Base-by-base conservation (phyloP, 2,329 filamentous ascomycete genomes). In the Fusarium gaditjirri region DNA sequence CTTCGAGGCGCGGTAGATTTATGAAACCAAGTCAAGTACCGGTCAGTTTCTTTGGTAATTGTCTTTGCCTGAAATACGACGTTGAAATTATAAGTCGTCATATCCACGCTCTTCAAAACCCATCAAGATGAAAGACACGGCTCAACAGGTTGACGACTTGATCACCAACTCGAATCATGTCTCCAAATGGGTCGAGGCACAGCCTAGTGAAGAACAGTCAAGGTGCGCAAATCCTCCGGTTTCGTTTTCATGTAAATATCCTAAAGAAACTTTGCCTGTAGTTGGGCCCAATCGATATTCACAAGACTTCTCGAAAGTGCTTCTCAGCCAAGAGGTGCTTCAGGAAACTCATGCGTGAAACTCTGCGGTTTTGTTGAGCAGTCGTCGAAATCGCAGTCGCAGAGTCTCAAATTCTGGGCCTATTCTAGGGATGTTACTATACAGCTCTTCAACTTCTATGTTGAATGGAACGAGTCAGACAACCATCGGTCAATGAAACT, bases 391-490 rank as follows among this genome's bases (percentile, higher is more conserved):
- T 89, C 89, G 6, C 71, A 76, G 19, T 83, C 84, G 14, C 68
- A 80, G 31, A 62, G 72, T 8, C 76, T 91, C 36, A 81, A 78
- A 50, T 70, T 75, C 14, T 89, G 88, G 83, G 86, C 87, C 3
- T 90, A 89, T 67, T 85, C 85, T 16, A 79, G 83, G 68, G 76
- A 81, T 35, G 85, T 87, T 7, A 84, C 83, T 25, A 72, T 85
- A 55, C 81, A 82, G 57, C 80, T 92, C 29, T 90, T 91, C 80
- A 82, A 87, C 59, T 91, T 90, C 75, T 92, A 89, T 76, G 82
- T 91, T 55, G 89, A 91, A 74, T 91, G 89, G 89, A 91, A 90
- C 73, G 90, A 91, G 75, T 88, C 88, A 61, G 89, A 91, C 75
- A 87, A 89, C 66, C 88, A 91, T 73, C 84, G 90, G 16, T 89